Conservation (phyloP, 306 rosid genomes). For the Sicyos baderoa region DNA sequence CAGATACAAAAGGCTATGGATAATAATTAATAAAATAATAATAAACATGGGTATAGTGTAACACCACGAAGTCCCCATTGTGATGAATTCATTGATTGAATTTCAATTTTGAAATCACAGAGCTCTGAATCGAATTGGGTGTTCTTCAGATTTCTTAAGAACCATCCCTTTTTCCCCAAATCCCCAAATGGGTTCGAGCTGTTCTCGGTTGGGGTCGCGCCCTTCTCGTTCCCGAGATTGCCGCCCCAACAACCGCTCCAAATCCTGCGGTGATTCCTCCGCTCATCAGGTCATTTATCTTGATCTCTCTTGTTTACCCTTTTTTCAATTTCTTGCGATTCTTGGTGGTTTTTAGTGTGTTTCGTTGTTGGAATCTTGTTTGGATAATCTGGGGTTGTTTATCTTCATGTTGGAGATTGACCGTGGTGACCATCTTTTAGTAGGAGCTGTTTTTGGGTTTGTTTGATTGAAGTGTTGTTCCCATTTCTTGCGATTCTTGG, state of each 20-base stretch:
- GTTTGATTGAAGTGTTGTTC: neutral
- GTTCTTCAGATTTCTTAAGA: neutral
- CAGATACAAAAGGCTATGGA: neutral
- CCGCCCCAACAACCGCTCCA: conserved; percentile 55
- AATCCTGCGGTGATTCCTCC: conserved; percentile 60
- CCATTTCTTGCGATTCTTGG: neutral
- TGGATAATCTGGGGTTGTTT: neutral
- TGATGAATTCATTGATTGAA: conserved; percentile 10
- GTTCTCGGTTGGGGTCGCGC: conserved; percentile 57
- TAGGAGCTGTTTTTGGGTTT: neutral
- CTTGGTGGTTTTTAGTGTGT: neutral
- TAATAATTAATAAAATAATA: neutral
- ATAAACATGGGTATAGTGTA: neutral
- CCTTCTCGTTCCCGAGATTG: conserved; percentile 41
- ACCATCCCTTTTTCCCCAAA: conserved; percentile 14
- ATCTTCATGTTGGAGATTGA: too few species aligned
- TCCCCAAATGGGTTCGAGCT: conserved; percentile 59
- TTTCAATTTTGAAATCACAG: neutral
- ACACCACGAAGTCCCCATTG: conserved; percentile 1
- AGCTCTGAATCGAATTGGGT: neutral
- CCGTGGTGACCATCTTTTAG: too few species aligned
- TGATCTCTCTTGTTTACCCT: neutral
- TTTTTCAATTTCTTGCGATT: conserved; percentile 3
- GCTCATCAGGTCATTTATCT: conserved; percentile 20
- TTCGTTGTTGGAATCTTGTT: neutral